Percentiles rank a stretch among this genome's conserved stretches.
phyloP scores from a whole-genome alignment of 371 early-diverging fungal genomes.

The Dipsacomyces acuminosporus region DNA sequence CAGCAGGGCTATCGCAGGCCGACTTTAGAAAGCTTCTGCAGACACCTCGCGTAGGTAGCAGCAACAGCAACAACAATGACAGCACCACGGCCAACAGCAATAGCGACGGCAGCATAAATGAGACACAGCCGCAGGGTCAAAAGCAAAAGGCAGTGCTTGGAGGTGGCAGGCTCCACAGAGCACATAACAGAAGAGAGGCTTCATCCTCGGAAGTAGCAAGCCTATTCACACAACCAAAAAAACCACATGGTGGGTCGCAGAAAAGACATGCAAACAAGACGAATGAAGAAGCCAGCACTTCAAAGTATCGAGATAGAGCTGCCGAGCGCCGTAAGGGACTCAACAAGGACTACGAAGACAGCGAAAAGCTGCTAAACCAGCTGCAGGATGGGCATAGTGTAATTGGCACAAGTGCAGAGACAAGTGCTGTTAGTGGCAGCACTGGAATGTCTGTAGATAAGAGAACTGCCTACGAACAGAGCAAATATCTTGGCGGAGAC shows the following conservation, averaged over 20 bases:
- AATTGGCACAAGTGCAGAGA: neutral
- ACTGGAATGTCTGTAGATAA: slow-evolving; percentile 1
- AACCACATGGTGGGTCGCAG: too few species aligned
- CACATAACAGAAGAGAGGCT: too few species aligned
- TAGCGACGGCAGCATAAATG: too few species aligned
- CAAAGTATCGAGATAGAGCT: slow-evolving; percentile 79
- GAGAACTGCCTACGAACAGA: slow-evolving; percentile 60
- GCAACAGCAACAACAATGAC: neutral
- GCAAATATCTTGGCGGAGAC: slow-evolving; percentile 87
- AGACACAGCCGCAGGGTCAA: too few species aligned
- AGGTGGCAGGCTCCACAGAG: too few species aligned
- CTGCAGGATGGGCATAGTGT: slow-evolving; percentile 43
- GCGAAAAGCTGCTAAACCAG: slow-evolving; percentile 50
- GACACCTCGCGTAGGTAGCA: neutral
- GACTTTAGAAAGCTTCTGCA: neutral
- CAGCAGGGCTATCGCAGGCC: slow-evolving; percentile 1
- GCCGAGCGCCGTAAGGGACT: slow-evolving; percentile 73
- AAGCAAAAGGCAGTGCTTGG: too few species aligned
- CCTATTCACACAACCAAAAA: too few species aligned
- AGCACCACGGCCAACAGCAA: too few species aligned
- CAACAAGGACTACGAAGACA: slow-evolving; percentile 55
- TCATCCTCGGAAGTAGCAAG: too few species aligned
- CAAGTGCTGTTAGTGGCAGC: too few species aligned
- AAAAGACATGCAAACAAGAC: too few species aligned
- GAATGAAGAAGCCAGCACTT: too few species aligned